phyloP scores from a whole-genome alignment of 148 eudicot species.

The Heliosperma pusillum region DNA sequence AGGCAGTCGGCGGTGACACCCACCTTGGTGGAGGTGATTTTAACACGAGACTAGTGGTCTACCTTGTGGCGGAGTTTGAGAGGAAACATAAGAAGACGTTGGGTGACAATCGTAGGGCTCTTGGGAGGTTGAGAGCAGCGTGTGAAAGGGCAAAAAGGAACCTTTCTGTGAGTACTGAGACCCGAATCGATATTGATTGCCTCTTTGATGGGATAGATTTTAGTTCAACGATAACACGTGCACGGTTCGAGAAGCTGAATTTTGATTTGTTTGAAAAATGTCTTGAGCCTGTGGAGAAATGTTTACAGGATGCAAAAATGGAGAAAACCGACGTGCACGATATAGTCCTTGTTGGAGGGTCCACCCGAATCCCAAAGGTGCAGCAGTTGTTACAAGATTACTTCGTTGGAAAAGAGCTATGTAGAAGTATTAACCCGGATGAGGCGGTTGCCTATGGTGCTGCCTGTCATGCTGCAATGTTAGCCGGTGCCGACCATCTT shows the following conservation, averaged over 20 bases:
- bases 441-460: conserved; percentile 16
- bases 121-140: conserved; percentile 9
- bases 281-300: conserved; percentile 4
- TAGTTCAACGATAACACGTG: neutral
- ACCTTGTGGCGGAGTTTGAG: conserved; percentile 12
- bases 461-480: neutral
- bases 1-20: conserved; percentile 5
- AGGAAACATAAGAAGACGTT: conserved; percentile 4
- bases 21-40: conserved; percentile 19
- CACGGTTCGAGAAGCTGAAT: conserved; percentile 13
- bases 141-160: conserved; percentile 6
- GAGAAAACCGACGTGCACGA: conserved; percentile 4
- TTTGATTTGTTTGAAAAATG: conserved; percentile 14
- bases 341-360: conserved; percentile 28
- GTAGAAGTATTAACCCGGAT: conserved; percentile 6
- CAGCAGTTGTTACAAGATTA: conserved; percentile 11
- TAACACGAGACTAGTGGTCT: conserved; percentile 4
- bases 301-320: conserved; percentile 10
- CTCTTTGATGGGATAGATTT: conserved; percentile 17
- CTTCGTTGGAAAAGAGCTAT: conserved; percentile 5
- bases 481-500: neutral
- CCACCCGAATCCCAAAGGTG: conserved; percentile 27
- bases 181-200: neutral
- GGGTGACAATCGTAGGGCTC: conserved; percentile 3
- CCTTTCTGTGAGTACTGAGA: neutral